Evolutionary conservation across 768 basidiomycete species (phyloP), one percentile per base, ranked within the genome.

Genomic region (Piloderma croceum): DNA sequence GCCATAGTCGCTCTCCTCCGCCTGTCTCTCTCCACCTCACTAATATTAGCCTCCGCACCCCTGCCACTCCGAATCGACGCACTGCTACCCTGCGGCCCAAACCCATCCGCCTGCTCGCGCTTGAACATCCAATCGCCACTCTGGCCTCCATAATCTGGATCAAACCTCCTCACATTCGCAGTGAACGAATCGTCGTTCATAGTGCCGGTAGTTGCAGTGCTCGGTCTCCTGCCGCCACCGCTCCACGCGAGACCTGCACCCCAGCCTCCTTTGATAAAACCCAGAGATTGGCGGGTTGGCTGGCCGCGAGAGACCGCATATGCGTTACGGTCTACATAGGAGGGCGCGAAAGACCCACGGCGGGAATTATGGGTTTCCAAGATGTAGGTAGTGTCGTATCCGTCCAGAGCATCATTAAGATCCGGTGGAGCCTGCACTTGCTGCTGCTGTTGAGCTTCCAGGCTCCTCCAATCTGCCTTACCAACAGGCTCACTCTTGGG

Each of bases 51-150:
- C 53, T 53, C 15, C 54, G 52, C 18, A 55, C 44, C 45, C 43
- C 23, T 22, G 47, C 40, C 34, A 19, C 34, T 24, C 15, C 42
- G 41, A 36, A 35, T 35, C 15, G 54, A 35, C 3, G 56, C 44
- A 18, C 46, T 46, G 40, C 45, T 44, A 41, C 40, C 49, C 24
- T 43, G 44, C 25, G 56, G 47, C 36, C 53, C 51, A 2, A 48
- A 32, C 4, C 50, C 47, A 41, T 76, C 70, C 11, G 64, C 69
- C 35, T 61, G 70, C 60, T 81, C 80, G 47, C 67, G 69, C 45
- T 60, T 65, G 56, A 83, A 82, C 13, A 66, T 72, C 83, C 83
- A 86, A 42, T 71, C 68, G 25, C 63, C 59, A 38, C 67, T 61
- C 42, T 64, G 54, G 7, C 57, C 56, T 38, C 61, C 62, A 40